Evolutionary conservation across 306 rosid species (phyloP), one percentile per base, ranked within the genome.

Genomic region (Acacia acuminata): DNA sequence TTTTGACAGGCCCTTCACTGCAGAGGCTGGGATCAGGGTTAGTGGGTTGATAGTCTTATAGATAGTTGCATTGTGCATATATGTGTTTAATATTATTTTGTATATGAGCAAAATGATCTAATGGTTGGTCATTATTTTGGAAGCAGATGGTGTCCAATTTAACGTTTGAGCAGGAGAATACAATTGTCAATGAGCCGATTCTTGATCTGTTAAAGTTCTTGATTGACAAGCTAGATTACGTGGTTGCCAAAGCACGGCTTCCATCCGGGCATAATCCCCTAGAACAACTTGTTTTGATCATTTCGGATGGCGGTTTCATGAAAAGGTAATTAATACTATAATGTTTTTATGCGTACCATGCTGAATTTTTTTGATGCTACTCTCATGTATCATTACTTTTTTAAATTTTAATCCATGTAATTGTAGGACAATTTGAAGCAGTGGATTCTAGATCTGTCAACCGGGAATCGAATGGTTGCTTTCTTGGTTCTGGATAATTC

Each of bases 91-190:
- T 61, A 14, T 24, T 78, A 63, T n/a, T 69, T 14, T 32, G 3
- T 45, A 13, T 45, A 19, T 79, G 0, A 22, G 30, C 15, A 61
- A 43, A 83, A 77, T 43, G 50, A 60, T 76, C 87, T 85, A 34
- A 85, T 45, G 45, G 30, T 73, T 85, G 42, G 44, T 56, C 73
- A 69, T 82, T 50, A 76, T 15, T 7, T 66, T 69, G 85, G 40
- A 79, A 36, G 56, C 90, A 92, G 97, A 91, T 94, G 94, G 82
- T 94, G 77, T 95, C 99, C 36, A 91, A 88, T 83, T 85, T 95
- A 78, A 90, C 99, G 14, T 95, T 95, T 85, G 86, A 88, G 82
- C 99, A 95, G 85, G 96, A 95, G 85, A 96, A 96, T 71, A 90
- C 96, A 36, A 92, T 90, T 58, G 79, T 84, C 7, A 92, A 88